phyloP scores from a whole-genome alignment of 2,329 filamentous ascomycete species.

The Clarireedia monteithiana region DNA sequence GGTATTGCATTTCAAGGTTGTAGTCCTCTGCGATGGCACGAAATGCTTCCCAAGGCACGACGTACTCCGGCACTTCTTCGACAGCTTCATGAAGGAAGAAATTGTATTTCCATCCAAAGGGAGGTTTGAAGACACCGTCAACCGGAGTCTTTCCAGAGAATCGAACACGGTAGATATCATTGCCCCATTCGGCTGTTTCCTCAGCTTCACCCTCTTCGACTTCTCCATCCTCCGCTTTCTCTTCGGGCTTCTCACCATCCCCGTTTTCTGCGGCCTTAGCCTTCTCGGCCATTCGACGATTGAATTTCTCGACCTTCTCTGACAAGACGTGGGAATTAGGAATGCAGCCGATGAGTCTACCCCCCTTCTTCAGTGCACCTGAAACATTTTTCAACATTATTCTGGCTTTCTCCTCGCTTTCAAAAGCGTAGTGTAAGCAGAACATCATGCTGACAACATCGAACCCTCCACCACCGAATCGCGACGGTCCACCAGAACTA shows the following conservation, averaged over 20 bases:
- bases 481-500: conserved; percentile 55
- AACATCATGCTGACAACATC: conserved; percentile 99
- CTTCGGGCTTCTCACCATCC: conserved; percentile 31
- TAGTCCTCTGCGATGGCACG: conserved; percentile 92
- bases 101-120: conserved; percentile 96
- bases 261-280: conserved; percentile 28
- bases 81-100: conserved; percentile 96
- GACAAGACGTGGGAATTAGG: conserved; percentile 93
- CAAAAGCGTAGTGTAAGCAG: conserved; percentile 97
- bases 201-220: conserved; percentile 55
- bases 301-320: conserved; percentile 67
- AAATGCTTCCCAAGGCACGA: conserved; percentile 97
- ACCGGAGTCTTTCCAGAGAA: conserved; percentile 77
- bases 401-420: conserved; percentile 80
- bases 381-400: conserved; percentile 93
- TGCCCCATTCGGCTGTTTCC: conserved; percentile 76
- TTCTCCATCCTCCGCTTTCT: conserved; percentile 33
- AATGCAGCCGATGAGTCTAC: conserved; percentile 88
- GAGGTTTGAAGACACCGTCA: conserved; percentile 86
- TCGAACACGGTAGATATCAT: conserved; percentile 82
- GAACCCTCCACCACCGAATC: conserved; percentile 70
- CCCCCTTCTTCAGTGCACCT: conserved; percentile 83
- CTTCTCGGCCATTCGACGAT: conserved; percentile 45
- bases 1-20: conserved; percentile 91
- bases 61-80: conserved; percentile 92